Conservation (phyloP, 352 stramenopile species). For the Phytophthora macrochlamydospora region DNA sequence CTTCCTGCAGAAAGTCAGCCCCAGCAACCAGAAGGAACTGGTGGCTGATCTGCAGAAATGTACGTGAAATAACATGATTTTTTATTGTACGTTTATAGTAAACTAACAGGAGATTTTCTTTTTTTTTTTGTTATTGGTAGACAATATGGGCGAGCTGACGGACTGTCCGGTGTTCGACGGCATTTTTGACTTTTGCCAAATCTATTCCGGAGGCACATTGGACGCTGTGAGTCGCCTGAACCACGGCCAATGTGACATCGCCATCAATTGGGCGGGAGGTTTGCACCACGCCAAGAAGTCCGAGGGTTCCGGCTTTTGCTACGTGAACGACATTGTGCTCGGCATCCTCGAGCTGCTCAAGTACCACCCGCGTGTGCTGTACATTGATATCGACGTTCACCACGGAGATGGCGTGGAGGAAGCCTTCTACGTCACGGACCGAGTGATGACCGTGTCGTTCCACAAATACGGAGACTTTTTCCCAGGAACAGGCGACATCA, state of each 20-base stretch:
- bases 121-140: constrained; percentile 44
- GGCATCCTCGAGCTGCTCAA: constrained; percentile 99
- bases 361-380: constrained; percentile 96
- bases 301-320: constrained; percentile 96
- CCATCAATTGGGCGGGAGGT: constrained; percentile 98
- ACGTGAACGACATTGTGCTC: constrained; percentile 99
- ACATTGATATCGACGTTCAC: constrained; percentile 99
- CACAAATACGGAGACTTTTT: constrained; percentile 99
- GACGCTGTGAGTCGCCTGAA: constrained; percentile 98
- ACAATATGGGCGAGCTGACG: constrained; percentile 96
- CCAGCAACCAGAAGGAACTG: constrained; percentile 93
- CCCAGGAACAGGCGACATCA: constrained; percentile 95
- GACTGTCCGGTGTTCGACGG: constrained; percentile 99
- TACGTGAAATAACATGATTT: constrained; percentile 27
- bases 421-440: constrained; percentile 96
- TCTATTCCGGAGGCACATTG: constrained; percentile 97
- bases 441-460: constrained; percentile 99
- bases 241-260: constrained; percentile 95
- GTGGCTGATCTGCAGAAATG: constrained; percentile 76
- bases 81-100: background rate
- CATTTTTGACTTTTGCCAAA: constrained; percentile 98
- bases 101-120: background rate
- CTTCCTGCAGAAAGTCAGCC: constrained; percentile 96
- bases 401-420: constrained; percentile 98
- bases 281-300: constrained; percentile 99